Evolutionary conservation across 116 monocot genomes (phyloP).

Genomic region (Phalaenopsis hybrid): DNA sequence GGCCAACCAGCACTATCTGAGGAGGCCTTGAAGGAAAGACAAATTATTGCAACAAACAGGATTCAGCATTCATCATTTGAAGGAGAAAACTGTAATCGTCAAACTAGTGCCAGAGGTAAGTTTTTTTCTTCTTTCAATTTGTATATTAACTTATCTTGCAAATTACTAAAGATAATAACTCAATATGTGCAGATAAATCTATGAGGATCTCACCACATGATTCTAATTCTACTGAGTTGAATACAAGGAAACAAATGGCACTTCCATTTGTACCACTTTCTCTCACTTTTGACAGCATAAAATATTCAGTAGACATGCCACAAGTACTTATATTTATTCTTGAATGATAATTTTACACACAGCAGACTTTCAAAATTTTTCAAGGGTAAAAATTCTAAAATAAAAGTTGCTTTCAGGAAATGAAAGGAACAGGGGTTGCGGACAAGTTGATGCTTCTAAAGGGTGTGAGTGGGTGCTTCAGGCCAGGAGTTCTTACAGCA

Average conservation of each 20-base stretch:
- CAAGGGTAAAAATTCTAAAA: not conserved
- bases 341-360: not conserved
- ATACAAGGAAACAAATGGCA: conserved; percentile 38
- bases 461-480: conserved; percentile 54
- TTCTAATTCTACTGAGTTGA: not conserved
- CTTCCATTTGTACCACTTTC: conserved; percentile 56
- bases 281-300: conserved; percentile 44
- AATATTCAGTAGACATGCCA: conserved; percentile 62
- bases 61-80: conserved; percentile 2
- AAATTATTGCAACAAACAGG: conserved; percentile 16
- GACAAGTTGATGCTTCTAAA: conserved; percentile 56
- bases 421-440: conserved; percentile 39
- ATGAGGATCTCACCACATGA: not conserved
- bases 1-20: conserved; percentile 12
- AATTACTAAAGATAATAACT: not conserved
- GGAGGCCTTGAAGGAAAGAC: conserved; percentile 20
- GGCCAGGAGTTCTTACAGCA: conserved; percentile 70
- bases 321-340: conserved; percentile 14
- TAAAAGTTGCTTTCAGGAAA: conserved; percentile 32
- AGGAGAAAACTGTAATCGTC: not conserved
- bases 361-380: not conserved
- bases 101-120: not conserved
- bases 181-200: conserved; percentile 1
- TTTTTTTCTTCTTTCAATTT: not conserved
- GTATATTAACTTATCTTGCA: not conserved